Evolutionary conservation across 257 asterid species (phyloP).

Genomic region (Jacaranda mimosifolia): DNA sequence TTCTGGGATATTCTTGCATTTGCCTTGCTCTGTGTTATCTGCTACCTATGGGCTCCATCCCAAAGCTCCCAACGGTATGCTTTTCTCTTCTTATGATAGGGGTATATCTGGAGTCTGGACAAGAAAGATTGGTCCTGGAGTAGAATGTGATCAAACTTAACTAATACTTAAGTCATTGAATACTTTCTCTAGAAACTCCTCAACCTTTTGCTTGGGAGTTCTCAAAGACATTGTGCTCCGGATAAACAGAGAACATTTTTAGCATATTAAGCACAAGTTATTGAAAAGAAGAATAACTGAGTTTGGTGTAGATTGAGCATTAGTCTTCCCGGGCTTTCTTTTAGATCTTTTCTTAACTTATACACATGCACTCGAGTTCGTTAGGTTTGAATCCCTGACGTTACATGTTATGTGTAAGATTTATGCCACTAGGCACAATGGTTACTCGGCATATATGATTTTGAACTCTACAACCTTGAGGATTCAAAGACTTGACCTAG

Average conservation of each 20-base stretch:
- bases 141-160: neutral
- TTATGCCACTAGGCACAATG: too few relatives aligned
- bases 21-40: conserved; percentile 83
- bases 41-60: conserved; percentile 98
- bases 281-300: neutral
- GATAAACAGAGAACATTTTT: neutral
- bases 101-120: neutral
- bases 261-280: neutral
- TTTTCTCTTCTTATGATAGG: conserved; percentile 2
- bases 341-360: neutral
- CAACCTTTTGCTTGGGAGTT: neutral
- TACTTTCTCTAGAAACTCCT: conserved; percentile 5
- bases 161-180: conserved; percentile 4
- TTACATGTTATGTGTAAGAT: too few relatives aligned
- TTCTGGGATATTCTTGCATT: conserved; percentile 96
- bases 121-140: neutral
- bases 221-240: neutral
- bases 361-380: too few relatives aligned
- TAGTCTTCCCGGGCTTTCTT: conserved; percentile 12
- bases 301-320: neutral
- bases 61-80: conserved; percentile 91
- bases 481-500: too few relatives aligned
- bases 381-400: too few relatives aligned
- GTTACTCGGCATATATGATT: too few relatives aligned
- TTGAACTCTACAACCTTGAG: too few relatives aligned